Conservation (phyloP, 1,284 basidiomycete genomes). For the Rhizoctonia solani region DNA sequence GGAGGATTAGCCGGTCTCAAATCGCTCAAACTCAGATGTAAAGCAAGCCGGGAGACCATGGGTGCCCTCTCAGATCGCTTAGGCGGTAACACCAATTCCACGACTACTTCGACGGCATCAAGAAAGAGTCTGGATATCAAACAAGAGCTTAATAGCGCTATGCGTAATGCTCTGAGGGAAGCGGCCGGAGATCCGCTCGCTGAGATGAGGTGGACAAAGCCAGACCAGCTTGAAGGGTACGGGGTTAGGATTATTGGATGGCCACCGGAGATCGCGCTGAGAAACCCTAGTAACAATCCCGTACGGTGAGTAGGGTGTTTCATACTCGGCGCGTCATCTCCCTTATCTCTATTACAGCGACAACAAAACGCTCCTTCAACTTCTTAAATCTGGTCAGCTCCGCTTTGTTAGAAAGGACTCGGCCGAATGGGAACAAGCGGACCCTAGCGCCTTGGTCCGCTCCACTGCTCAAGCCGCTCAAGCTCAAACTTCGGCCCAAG, state of each 20-base stretch:
- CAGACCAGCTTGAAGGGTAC: slow-evolving; percentile 35
- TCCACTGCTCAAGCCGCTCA: slow-evolving; percentile 31
- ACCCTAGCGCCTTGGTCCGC: slow-evolving; percentile 8
- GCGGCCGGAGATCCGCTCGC: slow-evolving; percentile 34
- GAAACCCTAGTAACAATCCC: slow-evolving; percentile 34
- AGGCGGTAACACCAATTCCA: not conserved
- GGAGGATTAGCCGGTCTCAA: slow-evolving; percentile 34
- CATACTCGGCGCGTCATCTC: not conserved
- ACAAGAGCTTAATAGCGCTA: slow-evolving; percentile 28
- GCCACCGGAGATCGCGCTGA: slow-evolving; percentile 33
- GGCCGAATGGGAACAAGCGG: slow-evolving; percentile 16
- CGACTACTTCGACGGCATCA: slow-evolving; percentile 6
- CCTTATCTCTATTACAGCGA: not conserved
- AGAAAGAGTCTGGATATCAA: slow-evolving; percentile 34
- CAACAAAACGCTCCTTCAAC: slow-evolving; percentile 14
- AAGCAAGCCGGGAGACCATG: slow-evolving; percentile 14
- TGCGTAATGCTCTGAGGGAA: slow-evolving; percentile 32
- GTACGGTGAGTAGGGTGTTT: slow-evolving; percentile 8
- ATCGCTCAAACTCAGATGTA: slow-evolving; percentile 31
- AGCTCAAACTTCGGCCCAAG: slow-evolving; percentile 4
- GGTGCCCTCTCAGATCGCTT: not conserved
- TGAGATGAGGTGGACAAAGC: slow-evolving; percentile 37
- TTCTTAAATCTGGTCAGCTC: slow-evolving; percentile 19
- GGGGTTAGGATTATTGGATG: slow-evolving; percentile 36
- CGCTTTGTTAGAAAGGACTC: slow-evolving; percentile 32